Conservation (phyloP, 306 rosid species). For the Citrullus mucosospermus region DNA sequence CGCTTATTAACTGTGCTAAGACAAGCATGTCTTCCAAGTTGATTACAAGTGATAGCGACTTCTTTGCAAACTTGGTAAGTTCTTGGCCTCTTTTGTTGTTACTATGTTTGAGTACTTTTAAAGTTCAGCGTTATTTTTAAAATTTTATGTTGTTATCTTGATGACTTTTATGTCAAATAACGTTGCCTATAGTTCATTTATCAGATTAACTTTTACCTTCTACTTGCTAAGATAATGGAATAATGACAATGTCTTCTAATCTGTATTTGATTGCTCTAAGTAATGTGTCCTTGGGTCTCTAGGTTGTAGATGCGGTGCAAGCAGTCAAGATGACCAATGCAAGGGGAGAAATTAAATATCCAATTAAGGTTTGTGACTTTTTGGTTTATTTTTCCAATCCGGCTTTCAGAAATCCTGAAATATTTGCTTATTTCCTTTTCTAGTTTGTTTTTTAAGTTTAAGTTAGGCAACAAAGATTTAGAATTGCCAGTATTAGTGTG, state of each 20-base stretch:
- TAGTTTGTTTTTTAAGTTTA: background rate
- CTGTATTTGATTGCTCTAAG: background rate
- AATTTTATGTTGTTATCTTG: background rate
- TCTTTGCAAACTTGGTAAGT: constrained; percentile 85
- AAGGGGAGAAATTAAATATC: constrained; percentile 83
- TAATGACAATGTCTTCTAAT: background rate
- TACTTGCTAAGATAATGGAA: background rate
- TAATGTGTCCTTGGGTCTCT: constrained; percentile 9
- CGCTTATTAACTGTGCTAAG: constrained; percentile 83
- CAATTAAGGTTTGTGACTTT: constrained; percentile 71
- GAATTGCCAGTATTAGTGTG: background rate
- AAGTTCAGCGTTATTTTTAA: background rate
- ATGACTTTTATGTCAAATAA: background rate
- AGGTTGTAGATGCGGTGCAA: constrained; percentile 95
- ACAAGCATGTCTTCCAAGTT: constrained; percentile 99
- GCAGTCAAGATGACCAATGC: constrained; percentile 91
- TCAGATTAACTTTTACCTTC: background rate
- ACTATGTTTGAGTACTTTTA: background rate
- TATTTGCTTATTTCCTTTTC: background rate
- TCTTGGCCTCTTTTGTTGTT: background rate
- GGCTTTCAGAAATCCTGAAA: background rate
- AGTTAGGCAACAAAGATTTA: background rate
- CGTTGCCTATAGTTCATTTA: background rate
- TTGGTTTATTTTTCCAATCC: background rate
- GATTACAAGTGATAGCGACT: constrained; percentile 88